Evolutionary conservation across 73 alveolate species (phyloP).

Genomic region (Symbiodinium pilosum): DNA sequence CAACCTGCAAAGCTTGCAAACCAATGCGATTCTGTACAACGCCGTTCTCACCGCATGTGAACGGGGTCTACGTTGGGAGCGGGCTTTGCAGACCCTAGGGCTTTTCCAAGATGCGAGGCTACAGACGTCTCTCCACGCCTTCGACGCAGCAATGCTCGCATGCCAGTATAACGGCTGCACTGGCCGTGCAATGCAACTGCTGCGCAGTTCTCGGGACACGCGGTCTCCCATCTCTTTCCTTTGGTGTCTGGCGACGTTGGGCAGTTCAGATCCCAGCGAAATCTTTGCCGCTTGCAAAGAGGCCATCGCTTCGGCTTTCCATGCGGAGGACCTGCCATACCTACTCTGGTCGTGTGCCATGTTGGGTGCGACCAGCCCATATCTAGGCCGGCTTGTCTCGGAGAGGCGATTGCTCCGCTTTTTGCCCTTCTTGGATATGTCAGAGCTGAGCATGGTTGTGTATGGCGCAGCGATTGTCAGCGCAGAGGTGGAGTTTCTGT

Average conservation of each 20-base stretch:
- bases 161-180: neutral
- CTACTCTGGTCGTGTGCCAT: constrained; percentile 5
- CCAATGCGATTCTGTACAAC: constrained; percentile 22
- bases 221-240: constrained; percentile 57
- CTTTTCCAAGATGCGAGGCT: neutral
- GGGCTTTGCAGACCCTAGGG: neutral
- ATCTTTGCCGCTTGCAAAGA: constrained; percentile 28
- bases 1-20: neutral
- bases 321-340: neutral
- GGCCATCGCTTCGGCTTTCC: neutral
- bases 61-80: constrained; percentile 32
- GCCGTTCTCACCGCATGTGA: constrained; percentile 22
- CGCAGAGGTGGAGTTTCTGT: neutral
- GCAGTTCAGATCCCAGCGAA: neutral
- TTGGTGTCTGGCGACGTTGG: constrained; percentile 42
- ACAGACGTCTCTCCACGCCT: neutral
- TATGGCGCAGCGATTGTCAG: neutral
- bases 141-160: constrained; percentile 61
- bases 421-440: neutral
- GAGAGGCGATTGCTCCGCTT: neutral
- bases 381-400: neutral
- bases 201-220: neutral
- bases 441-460: constrained; percentile 28
- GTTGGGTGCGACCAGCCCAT: constrained; percentile 4
- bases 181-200: constrained; percentile 17